Base-by-base conservation (phyloP, 305 asterid species). In the Salvia sclarea region DNA sequence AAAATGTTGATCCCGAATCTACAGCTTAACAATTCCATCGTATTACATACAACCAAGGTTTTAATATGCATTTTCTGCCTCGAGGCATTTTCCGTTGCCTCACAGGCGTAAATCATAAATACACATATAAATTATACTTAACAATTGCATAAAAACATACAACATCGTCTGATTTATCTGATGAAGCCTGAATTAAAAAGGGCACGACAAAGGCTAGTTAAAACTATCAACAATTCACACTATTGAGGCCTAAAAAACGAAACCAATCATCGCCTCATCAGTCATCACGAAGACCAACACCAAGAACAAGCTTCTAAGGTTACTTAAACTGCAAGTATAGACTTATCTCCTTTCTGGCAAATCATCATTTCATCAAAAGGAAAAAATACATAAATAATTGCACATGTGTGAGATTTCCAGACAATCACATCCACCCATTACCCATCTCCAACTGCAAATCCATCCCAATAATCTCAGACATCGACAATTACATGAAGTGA, bases 381-480 rank as follows among this genome's bases (percentile, higher is more conserved):
- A 57, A 43, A 48, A 37, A 37, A 37, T 13, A n/a, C 53, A 48
- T 48, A 38, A 21, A 28, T 3, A 41, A 52, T 54, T 8, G 50
- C 30, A 6, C 38, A 2, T 25, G 38, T 50, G 8, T 21, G 37
- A 37, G 44, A 45, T 68, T 16, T 43, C 40, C 68, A 45, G 16
- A 47, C 33, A 68, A 55, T 61, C 71, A 61, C 41, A 66, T 40
- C 73, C 33, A 31, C 38, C 11, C 8, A 13, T 53, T 67, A 43
- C 41, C 14, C 68, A 38, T 48, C 55, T 58, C 21, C 3, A 38
- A 59, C 63, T 8, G 31, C 65, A 65, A 58, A 50, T 70, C 28
- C 16, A n/a, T 14, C 35, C 69, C 64, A 64, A 47, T 45, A 24
- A 33, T 35, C 37, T 18, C 25, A 64, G 21, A 65, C 0, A 63